Evolutionary conservation across 1,139 yeast species (phyloP), one percentile per base, ranked within the genome.

Genomic region (Yarrowia galli): DNA sequence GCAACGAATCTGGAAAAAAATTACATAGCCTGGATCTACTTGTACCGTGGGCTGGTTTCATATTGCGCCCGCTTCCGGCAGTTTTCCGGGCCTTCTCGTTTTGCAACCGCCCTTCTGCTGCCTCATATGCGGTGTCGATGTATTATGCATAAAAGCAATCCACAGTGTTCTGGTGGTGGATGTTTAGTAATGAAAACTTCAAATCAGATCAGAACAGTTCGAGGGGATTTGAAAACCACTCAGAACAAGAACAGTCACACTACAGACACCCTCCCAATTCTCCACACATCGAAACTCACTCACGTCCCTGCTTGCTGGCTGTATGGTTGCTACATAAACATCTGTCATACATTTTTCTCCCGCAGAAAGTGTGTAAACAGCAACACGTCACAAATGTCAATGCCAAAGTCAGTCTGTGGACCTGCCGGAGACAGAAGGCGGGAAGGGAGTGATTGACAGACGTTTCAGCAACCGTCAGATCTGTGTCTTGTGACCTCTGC

Each of bases 271-370:
- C n/a, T 5, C 42, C 42, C 42, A 13, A 38, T 15, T n/a, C n/a
- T n/a, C n/a, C n/a, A 38, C n/a, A 38, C 42, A n/a, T 7, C 9
- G 18, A n/a, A 15, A 15, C 3, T 15, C 40, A 12, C 40, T 3
- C 18, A 3, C 5, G 43, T 12, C 46, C 46, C 46, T 43, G 46
- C 46, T 20, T 43, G 46, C 46, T 8, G 8, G 16, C 46, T 20
- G 46, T 43, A 43, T n/a, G 46, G 25, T 43, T 43, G 46, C 46
- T 43, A 43, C 23, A 20, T 12, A 20, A 38, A 42, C 45, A 42
- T 42, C 23, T 15, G 42, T 15, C n/a, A n/a, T n/a, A n/a, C n/a
- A n/a, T 38, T 16, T 43, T 43, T 43, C 20, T 20, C 45, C 4
- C 45, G 22, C 45, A 15, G 10, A 1, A 38, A 38, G 6, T 2